Evolutionary conservation across 805 yeast species (phyloP).

Genomic region (Ogataea siamensis): DNA sequence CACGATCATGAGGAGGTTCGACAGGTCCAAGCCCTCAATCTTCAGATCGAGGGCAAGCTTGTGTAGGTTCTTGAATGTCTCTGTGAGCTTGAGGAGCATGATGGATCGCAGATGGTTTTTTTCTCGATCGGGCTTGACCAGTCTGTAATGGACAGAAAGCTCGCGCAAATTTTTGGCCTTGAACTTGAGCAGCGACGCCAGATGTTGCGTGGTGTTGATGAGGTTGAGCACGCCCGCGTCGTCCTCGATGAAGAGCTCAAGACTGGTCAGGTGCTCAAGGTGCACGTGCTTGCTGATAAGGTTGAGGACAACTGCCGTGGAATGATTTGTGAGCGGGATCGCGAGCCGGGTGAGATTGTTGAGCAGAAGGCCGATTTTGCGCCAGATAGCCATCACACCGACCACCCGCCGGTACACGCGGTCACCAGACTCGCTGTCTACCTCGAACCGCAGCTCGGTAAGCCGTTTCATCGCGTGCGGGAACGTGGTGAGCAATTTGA

Average conservation of each 20-base stretch:
- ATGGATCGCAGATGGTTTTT: slow-evolving; percentile 34
- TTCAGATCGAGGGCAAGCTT: slow-evolving; percentile 26
- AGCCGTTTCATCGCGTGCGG: slow-evolving; percentile 28
- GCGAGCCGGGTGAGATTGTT: slow-evolving; percentile 27
- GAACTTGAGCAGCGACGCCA: slow-evolving; percentile 25
- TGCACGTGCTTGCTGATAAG: slow-evolving; percentile 31
- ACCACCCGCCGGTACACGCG: slow-evolving; percentile 33
- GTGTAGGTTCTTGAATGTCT: slow-evolving; percentile 25
- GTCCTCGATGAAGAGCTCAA: slow-evolving; percentile 33
- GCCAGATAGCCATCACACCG: slow-evolving; percentile 34
- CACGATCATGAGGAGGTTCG: slow-evolving; percentile 33
- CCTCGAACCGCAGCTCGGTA: slow-evolving; percentile 28
- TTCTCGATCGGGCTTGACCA: slow-evolving; percentile 27
- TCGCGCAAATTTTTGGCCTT: slow-evolving; percentile 27
- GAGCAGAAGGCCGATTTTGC: slow-evolving; percentile 31
- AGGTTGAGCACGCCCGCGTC: slow-evolving; percentile 30
- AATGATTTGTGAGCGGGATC: slow-evolving; percentile 33
- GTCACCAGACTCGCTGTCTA: slow-evolving; percentile 25
- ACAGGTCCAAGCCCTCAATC: slow-evolving; percentile 30
- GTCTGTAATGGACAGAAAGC: slow-evolving; percentile 27
- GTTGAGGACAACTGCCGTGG: slow-evolving; percentile 31
- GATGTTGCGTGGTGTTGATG: slow-evolving; percentile 29
- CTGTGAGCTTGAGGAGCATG: slow-evolving; percentile 31
- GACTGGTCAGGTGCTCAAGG: slow-evolving; percentile 29
- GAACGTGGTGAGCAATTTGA: slow-evolving; percentile 27